Evolutionary conservation across 768 basidiomycete species (phyloP).

Genomic region (Phaeolepiota aurea): DNA sequence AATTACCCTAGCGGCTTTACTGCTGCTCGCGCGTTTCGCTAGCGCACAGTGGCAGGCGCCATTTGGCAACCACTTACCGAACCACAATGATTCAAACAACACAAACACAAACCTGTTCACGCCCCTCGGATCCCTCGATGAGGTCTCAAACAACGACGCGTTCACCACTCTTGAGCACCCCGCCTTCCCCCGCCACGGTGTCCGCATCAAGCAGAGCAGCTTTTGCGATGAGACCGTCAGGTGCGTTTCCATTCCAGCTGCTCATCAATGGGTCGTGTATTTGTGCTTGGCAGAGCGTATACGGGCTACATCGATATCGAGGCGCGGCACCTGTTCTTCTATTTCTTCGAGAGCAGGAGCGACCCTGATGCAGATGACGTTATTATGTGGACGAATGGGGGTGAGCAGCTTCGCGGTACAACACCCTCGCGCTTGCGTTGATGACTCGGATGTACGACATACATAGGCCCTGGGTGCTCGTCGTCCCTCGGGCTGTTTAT

Average conservation of each 20-base stretch:
- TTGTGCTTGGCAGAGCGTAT: conserved; percentile 31
- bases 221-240: conserved; percentile 1
- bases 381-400: conserved; percentile 51
- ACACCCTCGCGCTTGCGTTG: no score
- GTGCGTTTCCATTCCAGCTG: background rate
- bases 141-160: background rate
- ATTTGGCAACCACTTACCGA: no score
- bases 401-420: conserved; percentile 8
- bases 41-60: no score
- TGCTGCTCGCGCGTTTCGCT: no score
- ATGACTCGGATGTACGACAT: conserved; percentile 3
- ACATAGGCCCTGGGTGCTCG: conserved; percentile 31
- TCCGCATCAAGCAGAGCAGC: background rate
- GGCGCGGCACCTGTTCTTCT: conserved; percentile 62
- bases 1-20: no score
- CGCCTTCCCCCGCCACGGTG: background rate
- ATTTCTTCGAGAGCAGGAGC: conserved; percentile 68
- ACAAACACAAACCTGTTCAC: no score
- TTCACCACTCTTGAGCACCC: conserved; percentile 1
- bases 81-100: no score
- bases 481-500: conserved; percentile 58
- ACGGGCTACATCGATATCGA: conserved; percentile 64
- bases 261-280: background rate
- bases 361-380: conserved; percentile 55
- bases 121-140: background rate